Base-by-base conservation (phyloP, 2,329 filamentous ascomycete species). In the Chrysosporium keratinophilum region DNA sequence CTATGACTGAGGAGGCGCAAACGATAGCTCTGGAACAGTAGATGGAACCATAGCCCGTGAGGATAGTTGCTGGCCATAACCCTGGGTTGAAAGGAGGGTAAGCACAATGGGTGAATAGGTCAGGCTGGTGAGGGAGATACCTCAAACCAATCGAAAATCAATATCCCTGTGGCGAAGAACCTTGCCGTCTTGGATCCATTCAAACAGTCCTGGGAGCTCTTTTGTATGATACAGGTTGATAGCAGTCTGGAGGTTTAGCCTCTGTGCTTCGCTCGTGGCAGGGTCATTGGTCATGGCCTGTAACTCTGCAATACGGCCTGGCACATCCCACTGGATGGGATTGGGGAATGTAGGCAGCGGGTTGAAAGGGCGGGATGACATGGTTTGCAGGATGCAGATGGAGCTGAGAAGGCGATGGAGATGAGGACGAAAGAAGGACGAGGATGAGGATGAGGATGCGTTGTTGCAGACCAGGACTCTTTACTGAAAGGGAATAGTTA, bases 271-370 rank as follows among this genome's bases (percentile, higher is more conserved):
- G 19, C 23, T 50, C 2, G 53, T 55, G 40, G 44, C 35, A 40
- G 49, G 53, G 19, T 57, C 39, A n/a, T 55, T 34, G 23, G 53
- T 57, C 53, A 57, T 55, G 48, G 43, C 44, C 42, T 57, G 52
- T n/a, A 55, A 33, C 53, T 55, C 49, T 42, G 48, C 35, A 42
- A 57, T 54, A 45, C 55, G 52, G 9, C 47, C 52, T 55, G 48
- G 19, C 20, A 57, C 42, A 50, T 55, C 52, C 47, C 43, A 57
- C 52, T 52, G 43, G 40, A 55, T 52, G 40, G 52, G 56, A 34
- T 23, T 53, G n/a, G 56, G 56, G 48, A 41, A 51, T 44, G 39
- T 12, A 42, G 55, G 48, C 40, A 50, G 40, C 23, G 55, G 52
- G 33, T 47, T 57, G 39, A 54, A 52, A 51, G 54, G 43, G 42